A percentile compares a stretch with the other conserved stretches of the same genome.
phyloP scores from a whole-genome alignment of 192 early-diverging fungal genomes.

The Physocladia obscura region DNA sequence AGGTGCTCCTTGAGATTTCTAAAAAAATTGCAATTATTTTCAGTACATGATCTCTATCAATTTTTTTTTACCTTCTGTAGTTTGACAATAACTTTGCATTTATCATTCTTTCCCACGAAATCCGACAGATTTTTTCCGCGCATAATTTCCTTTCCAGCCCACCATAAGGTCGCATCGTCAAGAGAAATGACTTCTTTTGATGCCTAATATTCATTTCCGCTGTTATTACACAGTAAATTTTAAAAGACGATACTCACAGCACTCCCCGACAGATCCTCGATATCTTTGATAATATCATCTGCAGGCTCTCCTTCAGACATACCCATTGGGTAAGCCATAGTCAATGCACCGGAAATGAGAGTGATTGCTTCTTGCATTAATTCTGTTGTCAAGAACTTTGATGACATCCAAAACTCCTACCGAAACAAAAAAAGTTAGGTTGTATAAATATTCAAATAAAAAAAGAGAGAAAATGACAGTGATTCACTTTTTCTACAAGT shows the following conservation, averaged over 20 bases:
- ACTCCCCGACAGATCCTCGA: constrained; percentile 54
- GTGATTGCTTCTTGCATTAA: constrained; percentile 42
- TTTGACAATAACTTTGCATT: constrained; percentile 58
- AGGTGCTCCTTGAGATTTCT: constrained; percentile 56
- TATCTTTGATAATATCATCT: constrained; percentile 47
- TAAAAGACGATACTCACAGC: constrained; percentile 27
- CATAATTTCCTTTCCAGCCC: constrained; percentile 59
- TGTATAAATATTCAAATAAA: not conserved
- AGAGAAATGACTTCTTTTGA: constrained; percentile 24
- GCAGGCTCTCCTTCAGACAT: constrained; percentile 57
- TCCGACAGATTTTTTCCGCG: constrained; percentile 50
- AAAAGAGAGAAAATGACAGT: too few relatives aligned
- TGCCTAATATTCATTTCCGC: not conserved
- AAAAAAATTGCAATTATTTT: not conserved
- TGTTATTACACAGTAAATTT: not conserved
- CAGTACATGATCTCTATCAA: not conserved
- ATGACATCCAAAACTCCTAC: constrained; percentile 45
- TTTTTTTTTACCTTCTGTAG: constrained; percentile 48
- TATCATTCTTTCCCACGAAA: constrained; percentile 61
- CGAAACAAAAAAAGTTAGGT: not conserved
- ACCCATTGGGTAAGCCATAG: constrained; percentile 57
- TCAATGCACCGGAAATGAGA: constrained; percentile 48
- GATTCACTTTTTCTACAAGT: constrained; percentile 21
- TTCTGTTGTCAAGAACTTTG: constrained; percentile 28
- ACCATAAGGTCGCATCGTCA: constrained; percentile 46